Evolutionary conservation across 202 grass and related monocot species (phyloP).

Genomic region (Zoysia matrella): DNA sequence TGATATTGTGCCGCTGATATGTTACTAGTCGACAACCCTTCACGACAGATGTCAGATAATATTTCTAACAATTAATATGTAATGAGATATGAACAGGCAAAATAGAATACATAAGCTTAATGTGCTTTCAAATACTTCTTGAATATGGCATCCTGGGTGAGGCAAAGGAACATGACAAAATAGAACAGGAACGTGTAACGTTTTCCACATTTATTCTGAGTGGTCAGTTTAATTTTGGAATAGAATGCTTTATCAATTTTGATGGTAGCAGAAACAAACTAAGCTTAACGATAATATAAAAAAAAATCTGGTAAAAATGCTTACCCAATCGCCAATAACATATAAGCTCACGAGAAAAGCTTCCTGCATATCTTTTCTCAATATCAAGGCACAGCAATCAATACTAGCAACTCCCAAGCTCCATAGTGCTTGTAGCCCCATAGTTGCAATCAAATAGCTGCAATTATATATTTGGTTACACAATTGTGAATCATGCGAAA

Average conservation of each 20-base stretch:
- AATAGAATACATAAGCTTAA: neutral
- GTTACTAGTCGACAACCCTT: neutral
- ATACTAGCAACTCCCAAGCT: slow-evolving; percentile 86
- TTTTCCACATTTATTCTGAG: neutral
- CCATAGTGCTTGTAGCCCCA: slow-evolving; percentile 90
- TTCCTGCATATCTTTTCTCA: slow-evolving; percentile 73
- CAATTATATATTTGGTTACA: slow-evolving; percentile 37
- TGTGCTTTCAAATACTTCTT: slow-evolving; percentile 10
- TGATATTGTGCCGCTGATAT: neutral
- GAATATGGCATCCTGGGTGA: neutral
- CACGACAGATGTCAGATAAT: neutral
- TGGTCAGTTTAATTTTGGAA: neutral
- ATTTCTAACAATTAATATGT: slow-evolving; percentile 5
- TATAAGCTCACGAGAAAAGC: slow-evolving; percentile 84
- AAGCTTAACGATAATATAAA: neutral
- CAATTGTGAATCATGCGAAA: neutral
- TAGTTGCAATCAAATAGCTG: slow-evolving; percentile 90
- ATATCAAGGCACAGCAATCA: slow-evolving; percentile 76
- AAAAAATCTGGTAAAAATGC: neutral
- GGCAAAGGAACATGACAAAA: neutral
- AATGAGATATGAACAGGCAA: neutral
- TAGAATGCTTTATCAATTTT: neutral
- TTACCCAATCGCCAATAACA: slow-evolving; percentile 91
- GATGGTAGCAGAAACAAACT: neutral
- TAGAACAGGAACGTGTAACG: neutral